Percentiles rank a stretch among this genome's conserved stretches.
phyloP scores from a whole-genome alignment of 176 grass and related monocot species.

The Calamus simplicifolius region DNA sequence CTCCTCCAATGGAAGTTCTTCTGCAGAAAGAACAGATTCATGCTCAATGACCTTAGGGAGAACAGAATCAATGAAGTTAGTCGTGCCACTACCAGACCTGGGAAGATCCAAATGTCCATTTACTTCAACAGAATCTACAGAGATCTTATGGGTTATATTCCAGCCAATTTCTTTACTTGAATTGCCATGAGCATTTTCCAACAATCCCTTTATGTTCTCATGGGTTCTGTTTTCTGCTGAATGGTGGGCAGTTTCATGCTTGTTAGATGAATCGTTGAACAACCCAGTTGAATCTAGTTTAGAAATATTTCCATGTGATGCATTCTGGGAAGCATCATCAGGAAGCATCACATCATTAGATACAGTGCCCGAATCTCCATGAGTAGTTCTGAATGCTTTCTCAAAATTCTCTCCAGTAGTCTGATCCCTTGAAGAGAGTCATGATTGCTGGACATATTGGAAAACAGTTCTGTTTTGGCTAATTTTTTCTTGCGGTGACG shows the following conservation, averaged over 20 bases:
- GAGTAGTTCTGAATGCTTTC: conserved; percentile 6
- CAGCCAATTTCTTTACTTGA: not conserved
- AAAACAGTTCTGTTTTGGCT: not conserved
- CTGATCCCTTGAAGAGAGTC: too few species aligned
- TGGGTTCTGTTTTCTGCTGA: not conserved
- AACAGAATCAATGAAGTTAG: conserved; percentile 43
- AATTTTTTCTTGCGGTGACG: conserved; percentile 2
- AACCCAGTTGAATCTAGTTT: too few species aligned
- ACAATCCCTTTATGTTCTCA: not conserved
- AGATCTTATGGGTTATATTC: conserved; percentile 17
- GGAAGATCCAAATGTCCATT: not conserved
- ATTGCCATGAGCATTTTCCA: not conserved
- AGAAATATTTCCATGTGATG: too few species aligned
- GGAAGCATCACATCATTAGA: not conserved
- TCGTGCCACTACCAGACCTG: conserved; percentile 12
- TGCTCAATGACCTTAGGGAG: conserved; percentile 6
- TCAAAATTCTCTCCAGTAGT: too few species aligned
- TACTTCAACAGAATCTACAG: conserved; percentile 23
- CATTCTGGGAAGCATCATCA: not conserved
- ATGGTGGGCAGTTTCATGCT: not conserved
- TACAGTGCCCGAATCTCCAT: not conserved
- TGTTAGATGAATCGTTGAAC: too few species aligned
- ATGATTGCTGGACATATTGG: not conserved
- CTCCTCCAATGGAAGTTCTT: conserved; percentile 20
- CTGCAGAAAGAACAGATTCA: conserved; percentile 19